Percentiles rank a stretch among this genome's conserved stretches.
Conservation (phyloP, 2,329 filamentous ascomycete genomes). For the Sporothrix brunneoviolacea region DNA sequence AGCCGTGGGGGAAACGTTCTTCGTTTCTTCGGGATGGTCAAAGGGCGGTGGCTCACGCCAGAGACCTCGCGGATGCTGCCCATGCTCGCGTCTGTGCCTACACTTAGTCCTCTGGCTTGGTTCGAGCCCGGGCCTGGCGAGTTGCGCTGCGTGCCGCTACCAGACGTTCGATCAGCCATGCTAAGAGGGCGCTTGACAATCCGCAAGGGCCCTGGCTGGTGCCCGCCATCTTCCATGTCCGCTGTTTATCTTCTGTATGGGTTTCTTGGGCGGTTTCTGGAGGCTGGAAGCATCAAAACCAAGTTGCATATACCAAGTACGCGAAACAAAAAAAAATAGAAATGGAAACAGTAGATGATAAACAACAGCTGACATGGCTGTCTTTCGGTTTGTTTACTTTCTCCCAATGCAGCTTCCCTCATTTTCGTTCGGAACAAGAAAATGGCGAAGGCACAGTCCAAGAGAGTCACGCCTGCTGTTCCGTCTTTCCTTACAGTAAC, state of each 20-base stretch:
- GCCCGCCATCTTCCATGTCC: not conserved
- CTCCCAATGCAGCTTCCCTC: too few species aligned
- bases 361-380: too few species aligned
- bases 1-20: not conserved
- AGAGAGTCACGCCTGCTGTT: too few species aligned
- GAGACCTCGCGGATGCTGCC: slow-evolving; percentile 22
- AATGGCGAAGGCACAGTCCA: too few species aligned
- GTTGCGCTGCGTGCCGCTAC: not conserved
- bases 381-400: too few species aligned
- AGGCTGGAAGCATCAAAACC: too few species aligned
- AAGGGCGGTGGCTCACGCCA: slow-evolving; percentile 19
- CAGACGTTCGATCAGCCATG: not conserved
- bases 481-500: too few species aligned
- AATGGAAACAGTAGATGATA: too few species aligned
- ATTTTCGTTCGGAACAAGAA: too few species aligned
- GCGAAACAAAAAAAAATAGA: too few species aligned
- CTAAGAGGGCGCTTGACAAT: slow-evolving; percentile 16
- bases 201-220: slow-evolving; percentile 17
- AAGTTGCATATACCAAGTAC: too few species aligned
- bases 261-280: not conserved
- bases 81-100: slow-evolving; percentile 22
- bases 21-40: slow-evolving; percentile 32
- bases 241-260: too few species aligned
- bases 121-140: not conserved
- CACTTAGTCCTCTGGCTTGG: slow-evolving; percentile 16